Base-by-base conservation (phyloP, 2,329 filamentous ascomycete genomes). In the Cercospora zeae-maydis region DNA sequence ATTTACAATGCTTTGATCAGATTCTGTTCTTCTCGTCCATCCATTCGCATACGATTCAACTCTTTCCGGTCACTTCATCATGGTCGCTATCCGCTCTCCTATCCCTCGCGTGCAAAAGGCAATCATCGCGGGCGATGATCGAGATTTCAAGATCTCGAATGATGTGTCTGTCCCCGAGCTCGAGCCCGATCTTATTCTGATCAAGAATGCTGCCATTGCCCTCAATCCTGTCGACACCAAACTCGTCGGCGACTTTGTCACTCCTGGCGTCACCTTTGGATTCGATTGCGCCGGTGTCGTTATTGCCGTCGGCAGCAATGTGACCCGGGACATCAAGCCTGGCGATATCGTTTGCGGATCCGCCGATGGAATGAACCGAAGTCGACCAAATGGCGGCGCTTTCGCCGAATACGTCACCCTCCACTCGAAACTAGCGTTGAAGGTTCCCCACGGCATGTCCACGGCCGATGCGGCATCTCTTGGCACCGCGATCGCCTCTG, bases 321-420 rank as follows among this genome's bases (percentile, higher is more conserved):
- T 84, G 3, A 67, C 72, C 34, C 11, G 52, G 14, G 31, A 45
- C 59, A 16, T 53, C 45, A 54, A 36, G 27, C 10, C 62, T 21
- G 83, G 84, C 13, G 83, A 85, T 67, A 76, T 79, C 4, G 75
- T 86, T 33, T 77, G 75, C 39, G 83, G 83, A 1, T 79, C 81
- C 53, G 73, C 74, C 5, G 81, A 82, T 65, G 83, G 84, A 55
- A 72, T 75, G 72, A 73, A 71, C 64, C 51, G 63, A 10, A 63
- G 72, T 9, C 65, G 79, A 60, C 76, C 74, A 9, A 77, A 81
- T 33, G 77, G 81, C 62, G 84, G 83, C 3, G 73, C 78, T 0
- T 86, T 85, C 69, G 82, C 78, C 10, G 79, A 85, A 58, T 67
- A 67, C 27, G 58, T 58, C 4, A 19, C 21, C 6, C 39, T 30